Percentiles rank a stretch among this genome's conserved stretches.
Conservation (phyloP, 2,329 filamentous ascomycete genomes). For the Trichoderma semiorbis region DNA sequence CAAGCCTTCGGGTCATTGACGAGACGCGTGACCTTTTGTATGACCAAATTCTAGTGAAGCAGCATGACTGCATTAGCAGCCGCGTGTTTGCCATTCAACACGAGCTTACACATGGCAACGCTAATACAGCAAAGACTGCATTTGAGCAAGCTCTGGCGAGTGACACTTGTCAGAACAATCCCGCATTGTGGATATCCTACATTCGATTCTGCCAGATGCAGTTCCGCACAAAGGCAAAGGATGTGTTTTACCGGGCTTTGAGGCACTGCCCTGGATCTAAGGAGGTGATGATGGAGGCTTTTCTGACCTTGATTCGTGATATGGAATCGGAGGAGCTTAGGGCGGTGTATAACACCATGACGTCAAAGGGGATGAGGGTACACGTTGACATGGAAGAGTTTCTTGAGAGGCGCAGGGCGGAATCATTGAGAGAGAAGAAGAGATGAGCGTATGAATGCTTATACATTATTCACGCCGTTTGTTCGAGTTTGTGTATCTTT, state of each 20-base stretch:
- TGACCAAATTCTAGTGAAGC: slow-evolving; percentile 43
- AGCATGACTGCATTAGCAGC: slow-evolving; percentile 41
- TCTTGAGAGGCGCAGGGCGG: slow-evolving; percentile 32
- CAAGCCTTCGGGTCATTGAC: slow-evolving; percentile 69
- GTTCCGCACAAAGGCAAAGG: slow-evolving; percentile 41
- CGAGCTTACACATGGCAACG: slow-evolving; percentile 47
- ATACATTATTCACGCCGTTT: not conserved
- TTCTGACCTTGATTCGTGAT: slow-evolving; percentile 40
- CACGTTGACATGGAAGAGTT: slow-evolving; percentile 52
- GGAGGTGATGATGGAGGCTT: slow-evolving; percentile 50
- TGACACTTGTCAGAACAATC: slow-evolving; percentile 38
- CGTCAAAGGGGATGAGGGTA: slow-evolving; percentile 47
- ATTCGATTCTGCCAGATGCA: slow-evolving; percentile 46
- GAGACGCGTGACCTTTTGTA: slow-evolving; percentile 66
- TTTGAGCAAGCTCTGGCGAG: slow-evolving; percentile 51
- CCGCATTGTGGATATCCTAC: slow-evolving; percentile 49
- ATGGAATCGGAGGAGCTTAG: slow-evolving; percentile 49
- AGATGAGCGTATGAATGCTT: slow-evolving; percentile 7
- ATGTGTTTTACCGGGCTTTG: slow-evolving; percentile 47
- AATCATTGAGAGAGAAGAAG: not conserved
- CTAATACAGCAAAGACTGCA: slow-evolving; percentile 47
- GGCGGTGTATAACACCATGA: slow-evolving; percentile 47
- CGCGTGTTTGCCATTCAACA: slow-evolving; percentile 51
- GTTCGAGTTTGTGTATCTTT: not conserved
- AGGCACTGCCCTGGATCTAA: slow-evolving; percentile 49